Conservation (phyloP, 352 stramenopile genomes). For the Globisporangium irregulare region DNA sequence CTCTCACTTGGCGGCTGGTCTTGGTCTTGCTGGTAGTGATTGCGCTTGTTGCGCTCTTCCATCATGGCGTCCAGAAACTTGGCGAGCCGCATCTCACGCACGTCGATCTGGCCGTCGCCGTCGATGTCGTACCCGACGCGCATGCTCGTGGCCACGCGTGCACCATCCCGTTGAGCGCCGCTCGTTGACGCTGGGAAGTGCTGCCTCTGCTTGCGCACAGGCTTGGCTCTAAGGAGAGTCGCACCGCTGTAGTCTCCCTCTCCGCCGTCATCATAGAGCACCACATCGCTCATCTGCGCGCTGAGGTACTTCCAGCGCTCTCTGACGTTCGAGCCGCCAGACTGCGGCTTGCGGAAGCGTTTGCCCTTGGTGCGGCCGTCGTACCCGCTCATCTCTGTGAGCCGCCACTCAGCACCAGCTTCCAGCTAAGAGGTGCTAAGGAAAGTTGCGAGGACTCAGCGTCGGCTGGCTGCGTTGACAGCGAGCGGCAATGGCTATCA, state of each 20-base stretch:
- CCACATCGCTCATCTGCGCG: slow-evolving; percentile 40
- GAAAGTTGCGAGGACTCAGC: no score
- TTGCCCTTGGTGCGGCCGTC: slow-evolving; percentile 41
- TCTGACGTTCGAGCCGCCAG: slow-evolving; percentile 44
- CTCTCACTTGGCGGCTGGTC: slow-evolving; percentile 22
- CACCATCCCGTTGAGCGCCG: not conserved
- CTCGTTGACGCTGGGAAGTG: not conserved
- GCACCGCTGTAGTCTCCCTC: slow-evolving; percentile 7
- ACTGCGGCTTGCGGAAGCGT: slow-evolving; percentile 49
- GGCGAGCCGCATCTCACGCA: slow-evolving; percentile 62
- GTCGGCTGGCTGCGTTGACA: no score
- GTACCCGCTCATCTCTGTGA: slow-evolving; percentile 4
- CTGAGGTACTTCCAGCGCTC: slow-evolving; percentile 56
- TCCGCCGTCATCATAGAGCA: slow-evolving; percentile 19
- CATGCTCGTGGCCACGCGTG: not conserved
- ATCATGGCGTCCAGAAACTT: slow-evolving; percentile 65
- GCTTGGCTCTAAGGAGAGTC: slow-evolving; percentile 16
- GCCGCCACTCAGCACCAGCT: no score
- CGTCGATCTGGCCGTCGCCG: slow-evolving; percentile 57
- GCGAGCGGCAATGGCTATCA: no score
- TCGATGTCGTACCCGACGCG: slow-evolving; percentile 56
- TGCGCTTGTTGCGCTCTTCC: slow-evolving; percentile 20
- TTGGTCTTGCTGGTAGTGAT: not conserved
- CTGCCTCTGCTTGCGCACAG: not conserved
- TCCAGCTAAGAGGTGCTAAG: no score